phyloP scores from a whole-genome alignment of 306 rosid species.

The Lagenaria siceraria region DNA sequence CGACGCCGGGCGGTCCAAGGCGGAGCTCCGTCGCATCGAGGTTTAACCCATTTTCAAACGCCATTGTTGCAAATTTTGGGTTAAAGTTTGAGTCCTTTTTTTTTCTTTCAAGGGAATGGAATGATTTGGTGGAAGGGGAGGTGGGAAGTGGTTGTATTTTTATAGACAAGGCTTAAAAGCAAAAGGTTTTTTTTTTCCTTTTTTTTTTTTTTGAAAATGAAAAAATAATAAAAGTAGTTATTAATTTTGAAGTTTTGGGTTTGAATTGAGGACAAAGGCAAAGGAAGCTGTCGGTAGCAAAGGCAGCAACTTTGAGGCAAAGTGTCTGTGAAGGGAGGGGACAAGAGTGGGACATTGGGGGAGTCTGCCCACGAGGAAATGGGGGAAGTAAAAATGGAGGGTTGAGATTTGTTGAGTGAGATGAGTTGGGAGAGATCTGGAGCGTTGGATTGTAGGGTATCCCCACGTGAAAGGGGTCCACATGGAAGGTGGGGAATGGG shows the following conservation, averaged over 20 bases:
- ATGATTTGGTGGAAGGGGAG: not conserved
- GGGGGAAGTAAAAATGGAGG: not conserved
- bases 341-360: not conserved
- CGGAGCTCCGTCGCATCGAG: slow-evolving; percentile 7
- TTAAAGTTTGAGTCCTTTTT: not conserved
- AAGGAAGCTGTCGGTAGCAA: slow-evolving; percentile 61
- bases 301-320: slow-evolving; percentile 8
- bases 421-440: not conserved
- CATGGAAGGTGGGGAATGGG: not conserved
- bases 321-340: not conserved
- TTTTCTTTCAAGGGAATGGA: not conserved
- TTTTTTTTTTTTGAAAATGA: not conserved
- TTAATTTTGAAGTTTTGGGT: not conserved
- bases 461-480: not conserved
- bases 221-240: not conserved
- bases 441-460: not conserved
- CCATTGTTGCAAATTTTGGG: not conserved
- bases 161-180: not conserved
- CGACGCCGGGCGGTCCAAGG: not conserved
- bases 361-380: slow-evolving; percentile 5
- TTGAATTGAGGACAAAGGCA: slow-evolving; percentile 67
- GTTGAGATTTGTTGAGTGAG: not conserved
- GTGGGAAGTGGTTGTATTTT: not conserved
- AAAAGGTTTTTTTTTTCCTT: not conserved
- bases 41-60: not conserved